Evolutionary conservation across 1,139 yeast species (phyloP).

Genomic region (Candida freyschussii): DNA sequence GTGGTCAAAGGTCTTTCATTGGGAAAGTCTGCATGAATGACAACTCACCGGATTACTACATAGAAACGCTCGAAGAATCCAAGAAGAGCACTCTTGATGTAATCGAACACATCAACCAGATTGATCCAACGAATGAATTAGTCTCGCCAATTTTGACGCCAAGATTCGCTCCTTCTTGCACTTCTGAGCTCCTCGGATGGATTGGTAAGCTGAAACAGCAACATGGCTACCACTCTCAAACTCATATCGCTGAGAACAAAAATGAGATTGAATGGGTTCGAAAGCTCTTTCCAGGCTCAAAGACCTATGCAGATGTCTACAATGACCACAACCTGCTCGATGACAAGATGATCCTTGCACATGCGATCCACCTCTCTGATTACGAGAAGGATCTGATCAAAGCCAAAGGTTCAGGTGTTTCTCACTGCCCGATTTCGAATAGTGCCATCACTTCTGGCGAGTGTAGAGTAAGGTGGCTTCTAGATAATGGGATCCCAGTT

Average conservation of each 20-base stretch:
- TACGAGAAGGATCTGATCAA: slow-evolving; percentile 59
- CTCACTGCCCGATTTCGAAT: slow-evolving; percentile 94
- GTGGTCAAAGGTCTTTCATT: slow-evolving; percentile 83
- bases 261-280: slow-evolving; percentile 75
- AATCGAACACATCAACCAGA: slow-evolving; percentile 46
- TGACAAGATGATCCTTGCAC: slow-evolving; percentile 75
- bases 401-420: slow-evolving; percentile 58
- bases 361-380: slow-evolving; percentile 71
- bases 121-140: slow-evolving; percentile 40
- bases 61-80: slow-evolving; percentile 59
- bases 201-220: slow-evolving; percentile 49
- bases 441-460: slow-evolving; percentile 88
- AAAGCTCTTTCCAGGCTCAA: slow-evolving; percentile 65
- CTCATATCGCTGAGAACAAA: slow-evolving; percentile 81
- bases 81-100: slow-evolving; percentile 53
- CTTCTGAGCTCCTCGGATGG: slow-evolving; percentile 53
- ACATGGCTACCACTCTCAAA: slow-evolving; percentile 67
- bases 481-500: slow-evolving; percentile 66
- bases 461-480: slow-evolving; percentile 71
- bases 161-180: slow-evolving; percentile 89
- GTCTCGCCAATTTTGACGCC: slow-evolving; percentile 83
- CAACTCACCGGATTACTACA: slow-evolving; percentile 63
- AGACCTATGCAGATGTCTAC: slow-evolving; percentile 74
- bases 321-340: slow-evolving; percentile 56
- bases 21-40: slow-evolving; percentile 94